Evolutionary conservation across 495 filamentous ascomycete species (phyloP).

Genomic region (Paragyromitra xinjiangensis): DNA sequence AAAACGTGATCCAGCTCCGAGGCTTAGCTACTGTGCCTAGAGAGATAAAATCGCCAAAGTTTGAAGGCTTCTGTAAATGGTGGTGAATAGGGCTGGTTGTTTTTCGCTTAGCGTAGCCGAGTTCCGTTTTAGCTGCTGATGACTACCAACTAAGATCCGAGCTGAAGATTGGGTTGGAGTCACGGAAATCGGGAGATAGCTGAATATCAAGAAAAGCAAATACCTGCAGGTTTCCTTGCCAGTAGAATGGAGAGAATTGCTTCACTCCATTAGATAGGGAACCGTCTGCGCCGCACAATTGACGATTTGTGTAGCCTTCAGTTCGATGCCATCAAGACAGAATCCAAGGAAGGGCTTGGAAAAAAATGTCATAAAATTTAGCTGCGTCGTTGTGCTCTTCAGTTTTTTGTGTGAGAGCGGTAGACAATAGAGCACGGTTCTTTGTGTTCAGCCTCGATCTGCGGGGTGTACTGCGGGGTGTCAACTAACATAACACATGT

Average conservation of each 20-base stretch:
- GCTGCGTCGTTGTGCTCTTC: background rate
- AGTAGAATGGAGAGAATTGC: background rate
- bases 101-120: slow-evolving; percentile 42
- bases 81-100: slow-evolving; percentile 18
- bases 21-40: background rate
- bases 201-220: slow-evolving; percentile 36
- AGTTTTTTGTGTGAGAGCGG: background rate
- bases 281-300: background rate
- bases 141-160: slow-evolving; percentile 5
- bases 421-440: slow-evolving; percentile 7
- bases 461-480: slow-evolving; percentile 14
- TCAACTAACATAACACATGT: background rate
- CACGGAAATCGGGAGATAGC: slow-evolving; percentile 31
- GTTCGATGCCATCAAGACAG: background rate
- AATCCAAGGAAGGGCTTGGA: background rate
- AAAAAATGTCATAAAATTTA: background rate
- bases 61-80: background rate
- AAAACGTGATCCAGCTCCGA: background rate
- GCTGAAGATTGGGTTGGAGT: slow-evolving; percentile 18
- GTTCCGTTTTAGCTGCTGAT: background rate
- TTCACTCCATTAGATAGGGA: background rate
- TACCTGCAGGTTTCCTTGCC: background rate
- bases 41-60: background rate
- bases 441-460: slow-evolving; percentile 7
- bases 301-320: background rate